A percentile compares a stretch with the other conserved stretches of the same genome.
Conservation (phyloP, 2,329 filamentous ascomycete genomes). For the Diaporthe longicolla region DNA sequence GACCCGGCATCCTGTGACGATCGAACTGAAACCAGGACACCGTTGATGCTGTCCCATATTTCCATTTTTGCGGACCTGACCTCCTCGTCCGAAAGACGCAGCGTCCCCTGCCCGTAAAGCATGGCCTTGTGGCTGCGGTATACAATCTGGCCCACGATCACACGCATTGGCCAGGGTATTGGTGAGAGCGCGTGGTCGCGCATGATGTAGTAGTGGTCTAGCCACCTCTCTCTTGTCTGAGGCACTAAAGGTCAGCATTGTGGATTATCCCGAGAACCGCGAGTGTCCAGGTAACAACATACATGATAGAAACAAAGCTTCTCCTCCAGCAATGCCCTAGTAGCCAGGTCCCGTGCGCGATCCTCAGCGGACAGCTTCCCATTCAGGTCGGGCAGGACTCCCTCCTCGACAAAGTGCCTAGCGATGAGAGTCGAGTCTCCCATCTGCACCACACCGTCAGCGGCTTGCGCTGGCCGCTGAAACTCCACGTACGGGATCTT, state of each 20-base stretch:
- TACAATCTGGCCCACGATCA: slow-evolving; percentile 65
- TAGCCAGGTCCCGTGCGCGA: slow-evolving; percentile 63
- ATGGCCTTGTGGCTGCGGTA: slow-evolving; percentile 59
- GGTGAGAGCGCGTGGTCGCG: slow-evolving; percentile 63
- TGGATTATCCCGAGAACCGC: background rate
- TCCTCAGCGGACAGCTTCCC: slow-evolving; percentile 54
- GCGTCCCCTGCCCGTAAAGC: slow-evolving; percentile 70
- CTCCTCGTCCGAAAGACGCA: slow-evolving; percentile 65
- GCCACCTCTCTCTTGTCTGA: slow-evolving; percentile 68
- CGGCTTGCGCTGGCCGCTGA: slow-evolving; percentile 35
- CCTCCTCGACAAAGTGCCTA: slow-evolving; percentile 57
- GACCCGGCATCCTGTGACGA: slow-evolving; percentile 34
- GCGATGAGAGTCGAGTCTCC: slow-evolving; percentile 71
- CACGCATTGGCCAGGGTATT: slow-evolving; percentile 65
- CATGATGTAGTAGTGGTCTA: slow-evolving; percentile 72
- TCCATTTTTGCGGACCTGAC: slow-evolving; percentile 60
- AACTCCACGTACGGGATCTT: slow-evolving; percentile 72
- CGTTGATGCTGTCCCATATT: slow-evolving; percentile 67
- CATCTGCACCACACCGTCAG: slow-evolving; percentile 49
- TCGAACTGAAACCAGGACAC: slow-evolving; percentile 52
- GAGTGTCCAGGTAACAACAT: slow-evolving; percentile 35
- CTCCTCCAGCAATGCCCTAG: slow-evolving; percentile 71
- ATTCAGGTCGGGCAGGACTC: slow-evolving; percentile 64
- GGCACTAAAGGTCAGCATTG: background rate
- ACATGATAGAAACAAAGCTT: slow-evolving; percentile 71